Percentiles rank a stretch among this genome's conserved stretches.
Evolutionary conservation across 257 asterid species (phyloP).

Genomic region (Jaltomata sinuosa): DNA sequence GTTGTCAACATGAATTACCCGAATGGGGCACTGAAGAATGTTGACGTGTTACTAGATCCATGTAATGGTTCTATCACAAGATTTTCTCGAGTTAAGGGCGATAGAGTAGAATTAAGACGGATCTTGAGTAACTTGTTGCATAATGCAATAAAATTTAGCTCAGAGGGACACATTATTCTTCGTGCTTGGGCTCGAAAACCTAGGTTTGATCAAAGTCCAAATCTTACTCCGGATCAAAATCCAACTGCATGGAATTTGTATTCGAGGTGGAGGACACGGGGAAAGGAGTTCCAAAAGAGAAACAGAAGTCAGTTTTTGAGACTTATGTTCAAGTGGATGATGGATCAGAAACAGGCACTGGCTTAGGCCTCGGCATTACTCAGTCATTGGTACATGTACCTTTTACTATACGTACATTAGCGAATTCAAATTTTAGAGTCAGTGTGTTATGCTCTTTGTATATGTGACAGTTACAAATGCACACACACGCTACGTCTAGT

Average conservation of each 20-base stretch:
- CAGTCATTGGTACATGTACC: constrained; percentile 47
- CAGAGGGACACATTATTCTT: constrained; percentile 49
- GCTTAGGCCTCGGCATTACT: constrained; percentile 73
- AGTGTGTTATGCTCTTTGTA: not conserved
- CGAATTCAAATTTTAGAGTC: not conserved
- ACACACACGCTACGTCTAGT: not conserved
- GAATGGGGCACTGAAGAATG: no score
- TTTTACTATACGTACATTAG: not conserved
- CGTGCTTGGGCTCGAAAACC: constrained; percentile 56
- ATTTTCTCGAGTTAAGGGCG: no score
- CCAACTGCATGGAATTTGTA: constrained; percentile 35
- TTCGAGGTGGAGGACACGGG: constrained; percentile 65
- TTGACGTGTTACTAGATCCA: no score
- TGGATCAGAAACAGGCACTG: constrained; percentile 45
- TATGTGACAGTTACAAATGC: not conserved
- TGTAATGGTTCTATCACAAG: no score
- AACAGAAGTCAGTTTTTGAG: constrained; percentile 49
- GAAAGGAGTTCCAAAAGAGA: constrained; percentile 18
- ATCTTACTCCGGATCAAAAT: constrained; percentile 19
- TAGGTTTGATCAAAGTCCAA: constrained; percentile 13
- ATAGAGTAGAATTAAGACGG: constrained; percentile 53
- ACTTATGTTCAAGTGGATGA: constrained; percentile 72
- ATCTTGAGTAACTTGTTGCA: constrained; percentile 53
- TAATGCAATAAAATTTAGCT: constrained; percentile 72
- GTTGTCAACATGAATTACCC: constrained; percentile 52